Base-by-base conservation (phyloP, 2,329 filamentous ascomycete species). In the Drechslera avenae region DNA sequence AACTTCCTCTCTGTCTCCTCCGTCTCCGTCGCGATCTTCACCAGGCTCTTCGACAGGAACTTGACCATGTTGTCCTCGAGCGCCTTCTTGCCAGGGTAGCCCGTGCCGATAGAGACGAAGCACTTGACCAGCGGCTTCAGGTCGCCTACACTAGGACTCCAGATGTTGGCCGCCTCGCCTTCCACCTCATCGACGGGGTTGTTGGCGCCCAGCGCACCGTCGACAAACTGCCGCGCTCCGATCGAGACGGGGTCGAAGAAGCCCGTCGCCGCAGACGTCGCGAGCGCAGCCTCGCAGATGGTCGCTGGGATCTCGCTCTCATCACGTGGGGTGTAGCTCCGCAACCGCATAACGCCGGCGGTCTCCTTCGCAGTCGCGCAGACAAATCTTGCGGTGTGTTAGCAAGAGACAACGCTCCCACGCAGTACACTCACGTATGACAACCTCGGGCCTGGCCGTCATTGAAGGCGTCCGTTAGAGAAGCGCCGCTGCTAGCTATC, bases 111-210 rank as follows among this genome's bases (percentile, higher is more conserved):
- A 1, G 52, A 54, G 7, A 59, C 17, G 13, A 59, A 56, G 34
- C 49, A 54, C 18, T 54, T 54, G 3, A 57, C 45, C 2, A 46
- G 46, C n/a, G 46, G 51, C 17, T 51, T 45, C 10, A 53, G 30
- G 14, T 53, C 40, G 3, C 39, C 48, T 9, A 5, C 44, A 1
- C 28, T 43, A 9, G 32, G 9, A 32, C 54, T 35, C 50, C 54
- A 54, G 43, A 60, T 46, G 16, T 57, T 45, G 1, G 39, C 36
- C 2, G 57, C 31, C 55, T 79, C 69, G 13, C 65, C 68, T 69
- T 71, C 76, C 1, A 79, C 56, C 17, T 69, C 54, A 7, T 63
- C 54, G 7, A 77, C 62, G 1, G 79, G 80, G 46, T 81, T 82
- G 58, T 81, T 82, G 2, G 50, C 50, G 12, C 50, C 47, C 3